Base-by-base conservation (phyloP, 1,139 yeast species). In the Lodderomyces parapsilosis region DNA sequence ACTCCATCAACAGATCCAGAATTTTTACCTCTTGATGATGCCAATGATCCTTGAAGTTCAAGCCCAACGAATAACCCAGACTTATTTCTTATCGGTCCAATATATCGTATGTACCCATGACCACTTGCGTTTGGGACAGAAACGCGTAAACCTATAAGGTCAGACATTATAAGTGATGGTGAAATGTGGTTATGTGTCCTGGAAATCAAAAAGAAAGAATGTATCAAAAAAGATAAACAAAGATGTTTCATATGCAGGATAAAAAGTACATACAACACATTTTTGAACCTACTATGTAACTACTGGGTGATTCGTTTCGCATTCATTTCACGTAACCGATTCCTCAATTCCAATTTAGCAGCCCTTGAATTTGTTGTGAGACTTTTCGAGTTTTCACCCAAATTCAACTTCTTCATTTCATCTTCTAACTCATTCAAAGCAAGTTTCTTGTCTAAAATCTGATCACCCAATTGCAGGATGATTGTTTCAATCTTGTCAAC, bases 41-140 rank as follows among this genome's bases (percentile, higher is more conserved):
- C 83, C 20, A 66, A 59, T 4, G 85, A 79, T 2, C 88, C 91
- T 9, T 76, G 56, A 38, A 93, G 68, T 59, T 93, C 97, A 4
- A 93, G 76, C 1, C 99, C 99, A 4, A 91, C 96, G 66, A 84
- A 93, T n/a, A 73, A 68, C 0, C 96, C 96, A 20, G 52, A 50
- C 55, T 87, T 89, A 23, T 85, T 86, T 25, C 81, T 77, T 18
- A 93, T 88, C 1, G 78, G 68, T 0, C 98, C 98, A 20, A 82
- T 71, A 60, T 79, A 93, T 50, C 82, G 72, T 41, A 93, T 68
- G 13, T 82, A 71, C 1, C 94, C 97, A 37, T 59, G 55, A 8
- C 74, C 75, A 8, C 74, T 60, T 8, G 78, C 68, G 0, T 78
- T 77, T 2, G 78, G 78, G 14, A 73, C 66, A 31, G 58, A 55